These are phyloP conservation scores for Uromyces viciae-fabae DNA, from an alignment of 1,284 basidiomycete genomes.

Conservation along the genomic window DNA sequence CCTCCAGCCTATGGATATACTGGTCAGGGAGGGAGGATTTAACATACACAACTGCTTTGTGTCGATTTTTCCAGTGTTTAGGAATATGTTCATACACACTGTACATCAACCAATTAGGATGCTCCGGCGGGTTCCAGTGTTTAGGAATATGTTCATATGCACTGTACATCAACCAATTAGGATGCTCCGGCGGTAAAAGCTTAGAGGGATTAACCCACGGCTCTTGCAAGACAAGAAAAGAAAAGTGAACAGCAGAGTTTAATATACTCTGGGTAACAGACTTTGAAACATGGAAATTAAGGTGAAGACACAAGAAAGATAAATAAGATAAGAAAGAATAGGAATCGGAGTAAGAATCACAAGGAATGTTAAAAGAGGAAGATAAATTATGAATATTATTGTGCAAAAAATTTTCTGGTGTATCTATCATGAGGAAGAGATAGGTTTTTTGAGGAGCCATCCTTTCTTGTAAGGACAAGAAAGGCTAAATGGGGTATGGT, in stretches of 20 bases:
- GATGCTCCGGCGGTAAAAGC: neutral
- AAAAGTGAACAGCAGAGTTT: neutral
- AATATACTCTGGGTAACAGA: neutral
- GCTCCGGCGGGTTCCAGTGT: neutral
- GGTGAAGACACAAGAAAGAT: neutral
- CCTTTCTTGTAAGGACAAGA: neutral
- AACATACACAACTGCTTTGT: neutral
- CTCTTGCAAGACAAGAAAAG: neutral
- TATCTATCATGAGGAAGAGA: neutral
- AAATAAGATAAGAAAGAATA: neutral
- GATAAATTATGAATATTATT: no score
- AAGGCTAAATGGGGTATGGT: neutral
- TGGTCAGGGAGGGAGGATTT: neutral
- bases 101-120: no score
- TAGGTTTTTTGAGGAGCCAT: neutral
- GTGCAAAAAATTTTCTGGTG: no score
- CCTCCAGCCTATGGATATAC: neutral
- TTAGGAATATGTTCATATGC: neutral
- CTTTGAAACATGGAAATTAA: slow-evolving; percentile 1
- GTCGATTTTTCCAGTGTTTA: neutral
- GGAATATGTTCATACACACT: neutral
- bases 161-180: neutral
- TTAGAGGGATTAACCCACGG: neutral
- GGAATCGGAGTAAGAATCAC: neutral
- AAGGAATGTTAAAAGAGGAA: neutral